These are phyloP conservation scores for Reutealis trisperma DNA, from an alignment of 345 rosid genomes.

Conservation along the genomic window DNA sequence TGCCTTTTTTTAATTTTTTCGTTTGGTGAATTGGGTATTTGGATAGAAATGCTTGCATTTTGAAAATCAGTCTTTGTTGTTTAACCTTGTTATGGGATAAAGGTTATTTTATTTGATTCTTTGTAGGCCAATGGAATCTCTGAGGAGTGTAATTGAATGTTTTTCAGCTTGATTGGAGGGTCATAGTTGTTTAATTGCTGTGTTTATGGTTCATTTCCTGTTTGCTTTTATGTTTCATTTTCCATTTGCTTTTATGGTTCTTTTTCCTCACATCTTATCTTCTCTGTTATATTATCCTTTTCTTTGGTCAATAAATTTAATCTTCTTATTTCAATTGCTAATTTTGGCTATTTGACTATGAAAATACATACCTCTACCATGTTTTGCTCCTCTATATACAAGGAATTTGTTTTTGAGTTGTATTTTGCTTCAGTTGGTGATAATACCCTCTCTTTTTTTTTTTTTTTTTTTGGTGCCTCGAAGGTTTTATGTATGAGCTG, in stretches of 20 bases:
- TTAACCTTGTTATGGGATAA: not conserved
- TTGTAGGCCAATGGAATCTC: not conserved
- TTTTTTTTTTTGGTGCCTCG: conserved; percentile 4
- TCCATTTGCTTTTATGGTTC: too few species aligned
- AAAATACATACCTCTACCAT: not conserved
- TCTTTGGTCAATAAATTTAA: not conserved
- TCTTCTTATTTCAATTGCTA: not conserved
- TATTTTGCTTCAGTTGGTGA: not conserved
- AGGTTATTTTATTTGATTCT: not conserved
- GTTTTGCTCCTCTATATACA: too few species aligned
- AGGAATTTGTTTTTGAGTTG: not conserved
- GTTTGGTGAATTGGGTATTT: too few species aligned
- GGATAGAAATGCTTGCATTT: not conserved
- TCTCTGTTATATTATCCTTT: not conserved
- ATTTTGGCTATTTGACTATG: not conserved
- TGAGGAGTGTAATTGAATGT: not conserved
- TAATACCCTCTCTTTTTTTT: not conserved
- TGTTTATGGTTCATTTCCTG: not conserved
- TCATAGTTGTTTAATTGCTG: not conserved
- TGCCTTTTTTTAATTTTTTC: too few species aligned
- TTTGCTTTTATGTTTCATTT: not conserved
- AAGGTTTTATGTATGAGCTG: conserved; percentile 70
- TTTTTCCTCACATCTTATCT: not conserved
- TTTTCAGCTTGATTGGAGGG: conserved; percentile 10
- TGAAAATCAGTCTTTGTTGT: not conserved